Conservation (phyloP, 2,329 filamentous ascomycete genomes). For the Gnomoniopsis smithogilvyi region DNA sequence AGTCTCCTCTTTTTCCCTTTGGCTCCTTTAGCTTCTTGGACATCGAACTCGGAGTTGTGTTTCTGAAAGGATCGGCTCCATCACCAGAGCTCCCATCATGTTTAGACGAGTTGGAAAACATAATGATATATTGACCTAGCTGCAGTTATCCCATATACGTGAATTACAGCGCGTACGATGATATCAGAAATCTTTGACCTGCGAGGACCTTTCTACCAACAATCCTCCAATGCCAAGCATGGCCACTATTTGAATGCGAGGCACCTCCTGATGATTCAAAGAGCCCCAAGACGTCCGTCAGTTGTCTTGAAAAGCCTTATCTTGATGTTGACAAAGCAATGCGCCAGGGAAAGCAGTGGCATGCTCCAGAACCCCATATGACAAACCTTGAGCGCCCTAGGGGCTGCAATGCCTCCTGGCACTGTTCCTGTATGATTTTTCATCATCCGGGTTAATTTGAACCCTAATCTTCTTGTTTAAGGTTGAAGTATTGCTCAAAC, state of each 20-base stretch:
- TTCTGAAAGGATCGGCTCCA: conserved; percentile 16
- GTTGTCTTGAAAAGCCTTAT: not conserved
- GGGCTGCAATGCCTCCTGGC: not conserved
- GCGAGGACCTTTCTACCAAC: not conserved
- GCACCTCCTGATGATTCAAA: not conserved
- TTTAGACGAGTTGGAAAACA: conserved; percentile 9
- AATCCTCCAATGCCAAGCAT: too few relatives aligned
- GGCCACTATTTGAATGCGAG: too few relatives aligned
- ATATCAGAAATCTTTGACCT: not conserved
- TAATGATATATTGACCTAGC: not conserved
- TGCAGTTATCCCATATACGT: not conserved
- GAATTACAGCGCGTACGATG: not conserved
- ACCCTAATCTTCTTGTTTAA: not conserved
- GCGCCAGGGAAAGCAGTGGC: not conserved
- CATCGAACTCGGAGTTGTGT: conserved; percentile 12
- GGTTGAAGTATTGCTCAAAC: not conserved
- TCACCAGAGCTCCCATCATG: conserved; percentile 13
- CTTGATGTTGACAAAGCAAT: not conserved
- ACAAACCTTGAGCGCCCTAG: not conserved
- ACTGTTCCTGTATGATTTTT: not conserved
- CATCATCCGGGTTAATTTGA: not conserved
- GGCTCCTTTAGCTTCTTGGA: conserved; percentile 17
- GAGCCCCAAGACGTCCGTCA: not conserved
- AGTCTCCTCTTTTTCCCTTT: conserved; percentile 16
- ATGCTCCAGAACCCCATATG: not conserved